Percentiles rank a stretch among this genome's conserved stretches.
phyloP scores from a whole-genome alignment of 2,329 filamentous ascomycete species.

The Hymenotorrendiella dingleyae region DNA sequence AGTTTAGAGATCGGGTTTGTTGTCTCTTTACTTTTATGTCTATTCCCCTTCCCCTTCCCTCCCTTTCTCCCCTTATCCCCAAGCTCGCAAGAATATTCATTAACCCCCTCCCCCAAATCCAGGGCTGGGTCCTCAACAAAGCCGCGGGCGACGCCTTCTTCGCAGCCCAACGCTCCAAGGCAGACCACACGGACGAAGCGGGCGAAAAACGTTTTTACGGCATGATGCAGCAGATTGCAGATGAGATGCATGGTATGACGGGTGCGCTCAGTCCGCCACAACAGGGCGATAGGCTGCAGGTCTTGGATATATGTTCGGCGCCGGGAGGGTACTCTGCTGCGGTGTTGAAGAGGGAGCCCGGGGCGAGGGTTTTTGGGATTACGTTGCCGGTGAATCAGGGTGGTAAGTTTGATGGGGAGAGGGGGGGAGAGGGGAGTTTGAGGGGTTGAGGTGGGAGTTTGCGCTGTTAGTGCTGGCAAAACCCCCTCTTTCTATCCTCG shows the following conservation, averaged over 20 bases:
- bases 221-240: constrained; percentile 39
- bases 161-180: constrained; percentile 32
- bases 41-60: background rate
- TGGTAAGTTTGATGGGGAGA: no score
- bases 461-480: no score
- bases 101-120: background rate
- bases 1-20: constrained; percentile 16
- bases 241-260: constrained; percentile 34
- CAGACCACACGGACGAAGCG: constrained; percentile 31
- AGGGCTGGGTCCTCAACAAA: constrained; percentile 40
- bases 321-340: constrained; percentile 10
- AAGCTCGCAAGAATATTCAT: background rate
- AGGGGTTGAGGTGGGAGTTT: no score
- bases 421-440: no score
- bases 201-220: constrained; percentile 31
- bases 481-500: no score
- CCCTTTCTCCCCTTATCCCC: no score
- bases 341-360: constrained; percentile 5
- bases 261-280: constrained; percentile 4
- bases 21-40: background rate
- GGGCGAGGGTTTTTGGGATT: constrained; percentile 9
- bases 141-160: constrained; percentile 39
- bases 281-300: constrained; percentile 6
- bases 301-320: constrained; percentile 27
- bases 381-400: constrained; percentile 16